Evolutionary conservation across 805 yeast species (phyloP).

Genomic region (Metschnikowia corniflorae): DNA sequence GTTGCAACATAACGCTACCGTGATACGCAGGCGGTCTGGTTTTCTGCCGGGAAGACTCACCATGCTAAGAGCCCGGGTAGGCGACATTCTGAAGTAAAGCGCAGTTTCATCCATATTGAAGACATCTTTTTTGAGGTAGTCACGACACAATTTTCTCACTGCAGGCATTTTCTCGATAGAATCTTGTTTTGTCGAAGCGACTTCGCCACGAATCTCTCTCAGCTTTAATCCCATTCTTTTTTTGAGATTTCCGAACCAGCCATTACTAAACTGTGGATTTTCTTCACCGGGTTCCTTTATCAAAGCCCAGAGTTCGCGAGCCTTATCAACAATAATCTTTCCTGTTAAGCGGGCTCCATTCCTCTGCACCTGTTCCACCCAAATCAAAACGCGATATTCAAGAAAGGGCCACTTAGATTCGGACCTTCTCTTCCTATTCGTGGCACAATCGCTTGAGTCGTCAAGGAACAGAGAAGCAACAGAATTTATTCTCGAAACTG

Average conservation of each 20-base stretch:
- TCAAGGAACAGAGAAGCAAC: too few relatives aligned
- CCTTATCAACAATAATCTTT: neutral
- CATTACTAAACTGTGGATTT: neutral
- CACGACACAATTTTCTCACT: conserved; percentile 1
- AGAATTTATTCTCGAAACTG: neutral
- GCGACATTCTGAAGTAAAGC: neutral
- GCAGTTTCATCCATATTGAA: conserved; percentile 3
- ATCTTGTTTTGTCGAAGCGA: neutral
- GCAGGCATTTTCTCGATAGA: neutral
- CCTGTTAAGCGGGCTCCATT: neutral
- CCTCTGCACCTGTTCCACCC: neutral
- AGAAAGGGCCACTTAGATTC: neutral
- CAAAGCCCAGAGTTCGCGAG: neutral
- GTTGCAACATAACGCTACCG: conserved; percentile 1
- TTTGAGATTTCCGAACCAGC: neutral
- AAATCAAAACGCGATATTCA: too few relatives aligned
- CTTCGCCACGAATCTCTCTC: neutral
- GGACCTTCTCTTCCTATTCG: neutral
- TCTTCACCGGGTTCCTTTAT: neutral
- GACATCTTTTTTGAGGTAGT: neutral
- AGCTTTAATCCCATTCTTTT: neutral
- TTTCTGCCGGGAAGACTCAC: neutral
- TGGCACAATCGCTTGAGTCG: too few relatives aligned
- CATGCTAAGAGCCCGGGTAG: neutral
- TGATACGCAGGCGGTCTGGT: neutral